Conservation (phyloP, 2,329 filamentous ascomycete genomes). For the Claviceps digitariae region DNA sequence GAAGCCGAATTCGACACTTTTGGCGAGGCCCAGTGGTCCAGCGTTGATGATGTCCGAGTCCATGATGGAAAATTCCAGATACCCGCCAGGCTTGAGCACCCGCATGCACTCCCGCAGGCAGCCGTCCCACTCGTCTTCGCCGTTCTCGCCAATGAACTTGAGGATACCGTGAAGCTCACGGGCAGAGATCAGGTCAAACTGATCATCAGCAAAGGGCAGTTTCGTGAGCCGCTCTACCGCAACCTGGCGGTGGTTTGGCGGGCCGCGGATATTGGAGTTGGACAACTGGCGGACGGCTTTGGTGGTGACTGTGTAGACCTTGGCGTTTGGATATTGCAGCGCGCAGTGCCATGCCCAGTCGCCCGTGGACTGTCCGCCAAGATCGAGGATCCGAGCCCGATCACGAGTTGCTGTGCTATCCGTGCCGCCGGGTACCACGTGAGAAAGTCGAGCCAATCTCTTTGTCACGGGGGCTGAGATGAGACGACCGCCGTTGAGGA, state of each 20-base stretch:
- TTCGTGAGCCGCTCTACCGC: slow-evolving; percentile 63
- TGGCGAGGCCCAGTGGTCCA: slow-evolving; percentile 63
- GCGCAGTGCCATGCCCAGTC: slow-evolving; percentile 97
- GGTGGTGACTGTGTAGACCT: slow-evolving; percentile 77
- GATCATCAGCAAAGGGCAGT: slow-evolving; percentile 71
- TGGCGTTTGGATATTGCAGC: slow-evolving; percentile 68
- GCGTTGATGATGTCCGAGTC: slow-evolving; percentile 84
- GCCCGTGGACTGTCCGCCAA: slow-evolving; percentile 71
- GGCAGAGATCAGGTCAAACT: slow-evolving; percentile 87
- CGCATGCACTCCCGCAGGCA: slow-evolving; percentile 79
- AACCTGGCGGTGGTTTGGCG: slow-evolving; percentile 74
- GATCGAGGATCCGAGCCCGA: slow-evolving; percentile 63
- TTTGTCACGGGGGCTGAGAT: slow-evolving; percentile 52
- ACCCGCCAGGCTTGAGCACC: slow-evolving; percentile 83
- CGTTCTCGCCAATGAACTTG: slow-evolving; percentile 55
- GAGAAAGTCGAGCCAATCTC: slow-evolving; percentile 41
- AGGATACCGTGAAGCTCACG: slow-evolving; percentile 76
- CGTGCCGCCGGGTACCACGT: slow-evolving; percentile 27
- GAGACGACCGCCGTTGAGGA: slow-evolving; percentile 50
- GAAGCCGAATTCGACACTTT: slow-evolving; percentile 85
- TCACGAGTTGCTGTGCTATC: slow-evolving; percentile 32
- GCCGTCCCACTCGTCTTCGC: slow-evolving; percentile 74
- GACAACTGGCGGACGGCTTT: slow-evolving; percentile 56
- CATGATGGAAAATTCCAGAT: slow-evolving; percentile 79
- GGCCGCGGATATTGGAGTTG: slow-evolving; percentile 66